Evolutionary conservation across 345 rosid genomes (phyloP), one percentile per base, ranked within the genome.

Genomic region (Brassica incana): DNA sequence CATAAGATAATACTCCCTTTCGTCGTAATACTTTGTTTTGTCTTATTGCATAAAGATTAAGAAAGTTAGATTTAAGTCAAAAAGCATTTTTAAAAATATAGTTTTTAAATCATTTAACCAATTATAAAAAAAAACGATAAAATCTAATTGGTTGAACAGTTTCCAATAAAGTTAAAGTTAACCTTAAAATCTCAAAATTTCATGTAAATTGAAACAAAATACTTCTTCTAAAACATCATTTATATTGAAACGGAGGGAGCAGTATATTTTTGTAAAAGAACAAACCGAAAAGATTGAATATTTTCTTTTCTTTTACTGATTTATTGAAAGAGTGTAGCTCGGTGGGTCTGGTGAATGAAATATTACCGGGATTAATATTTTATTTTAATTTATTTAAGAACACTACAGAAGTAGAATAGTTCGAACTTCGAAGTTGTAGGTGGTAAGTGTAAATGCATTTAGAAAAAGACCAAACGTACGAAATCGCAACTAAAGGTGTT

Each of bases 301-400:
- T 32, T 40, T 15, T 40, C 2, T 71, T 4, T 30, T 6, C 12
- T 45, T 20, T 15, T 67, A 3, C 14, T 45, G 64, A 67, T 73
- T 60, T 67, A 8, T 45, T 48, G 48, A 69, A 68, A 74, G 71
- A 68, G 50, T 80, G 67, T 79, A 75, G 75, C 71, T 36, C 36
- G 62, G 78, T 79, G 71, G 83, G 83, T 74, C 71, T 67, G 75
- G 82, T 79, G 69, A 61, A 61, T 74, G 71, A 74, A 60, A 69
- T 68, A 68, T 61, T 68, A 30, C 25, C 5, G 2, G 16, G 56
- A 23, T 14, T 45, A 14, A 40, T 36, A 52, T 5, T 33, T 61
- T 69, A 48, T 63, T 64, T 45, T 45, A 45, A 35, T 45, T 45
- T 43, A 12, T 27, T 65, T 71, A 12, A 12, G 20, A 36, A 65